phyloP scores from a whole-genome alignment of 2,329 filamentous ascomycete species.

The Cladophialophora yegresii region DNA sequence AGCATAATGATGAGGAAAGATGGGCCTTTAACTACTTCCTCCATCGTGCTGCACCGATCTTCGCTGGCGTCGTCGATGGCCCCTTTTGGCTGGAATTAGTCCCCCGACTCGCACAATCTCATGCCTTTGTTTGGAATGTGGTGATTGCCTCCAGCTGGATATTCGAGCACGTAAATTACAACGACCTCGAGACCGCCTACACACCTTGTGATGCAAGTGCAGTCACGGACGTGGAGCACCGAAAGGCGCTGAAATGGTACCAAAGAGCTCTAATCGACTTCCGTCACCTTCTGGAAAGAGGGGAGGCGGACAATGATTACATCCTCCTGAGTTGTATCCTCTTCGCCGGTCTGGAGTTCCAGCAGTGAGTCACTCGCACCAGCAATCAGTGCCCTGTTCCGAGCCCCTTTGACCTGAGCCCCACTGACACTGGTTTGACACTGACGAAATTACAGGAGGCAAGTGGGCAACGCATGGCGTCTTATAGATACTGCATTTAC shows the following conservation, averaged over 20 bases:
- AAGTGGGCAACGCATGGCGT: constrained; percentile 41
- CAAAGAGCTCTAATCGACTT: constrained; percentile 24
- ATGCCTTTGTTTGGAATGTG: constrained; percentile 46
- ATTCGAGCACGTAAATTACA: constrained; percentile 37
- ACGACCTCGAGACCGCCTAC: constrained; percentile 5
- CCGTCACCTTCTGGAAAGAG: constrained; percentile 10
- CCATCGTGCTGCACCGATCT: constrained; percentile 38
- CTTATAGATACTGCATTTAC: constrained; percentile 26
- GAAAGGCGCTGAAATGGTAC: constrained; percentile 29
- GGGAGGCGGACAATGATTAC: constrained; percentile 17
- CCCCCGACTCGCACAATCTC: constrained; percentile 42
- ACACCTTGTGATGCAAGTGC: background rate
- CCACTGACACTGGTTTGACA: background rate
- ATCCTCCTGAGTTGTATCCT: constrained; percentile 32
- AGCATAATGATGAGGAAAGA: constrained; percentile 36
- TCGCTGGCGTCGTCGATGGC: constrained; percentile 42
- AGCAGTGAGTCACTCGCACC: constrained; percentile 26
- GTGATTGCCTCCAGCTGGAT: constrained; percentile 44
- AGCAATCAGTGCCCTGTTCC: background rate
- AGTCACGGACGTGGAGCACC: constrained; percentile 13
- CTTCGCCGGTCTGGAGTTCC: constrained; percentile 33
- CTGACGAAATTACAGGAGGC: constrained; percentile 22
- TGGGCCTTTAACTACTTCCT: constrained; percentile 46
- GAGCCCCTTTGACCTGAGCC: background rate
- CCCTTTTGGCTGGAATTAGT: constrained; percentile 44